A percentile compares a stretch with the other conserved stretches of the same genome.
Conservation (phyloP, 345 rosid genomes). For the Populus tremula region DNA sequence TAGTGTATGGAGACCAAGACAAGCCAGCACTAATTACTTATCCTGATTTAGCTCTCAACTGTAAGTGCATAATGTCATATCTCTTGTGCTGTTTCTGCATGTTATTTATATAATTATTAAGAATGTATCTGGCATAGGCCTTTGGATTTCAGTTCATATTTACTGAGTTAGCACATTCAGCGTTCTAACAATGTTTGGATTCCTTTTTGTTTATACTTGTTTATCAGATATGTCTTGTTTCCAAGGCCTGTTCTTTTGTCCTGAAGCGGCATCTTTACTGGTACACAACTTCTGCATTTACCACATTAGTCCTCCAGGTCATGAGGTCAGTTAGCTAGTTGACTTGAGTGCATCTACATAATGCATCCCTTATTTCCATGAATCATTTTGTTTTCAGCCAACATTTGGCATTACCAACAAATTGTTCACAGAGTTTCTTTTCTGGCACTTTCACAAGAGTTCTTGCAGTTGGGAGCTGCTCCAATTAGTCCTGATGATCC, state of each 20-base stretch:
- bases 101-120: not conserved
- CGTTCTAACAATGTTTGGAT: not conserved
- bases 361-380: conserved; percentile 7
- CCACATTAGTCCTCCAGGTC: conserved; percentile 96
- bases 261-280: conserved; percentile 83
- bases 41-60: conserved; percentile 82
- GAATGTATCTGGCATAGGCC: too few relatives aligned
- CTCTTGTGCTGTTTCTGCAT: not conserved
- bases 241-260: conserved; percentile 84
- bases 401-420: not conserved
- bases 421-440: conserved; percentile 44
- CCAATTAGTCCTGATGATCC: conserved; percentile 48
- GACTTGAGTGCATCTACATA: conserved; percentile 4
- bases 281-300: conserved; percentile 94
- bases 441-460: conserved; percentile 53
- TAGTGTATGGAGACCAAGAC: conserved; percentile 76
- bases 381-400: not conserved
- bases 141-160: too few relatives aligned
- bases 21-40: conserved; percentile 85
- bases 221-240: conserved; percentile 78
- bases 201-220: not conserved
- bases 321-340: conserved; percentile 68
- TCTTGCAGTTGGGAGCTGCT: conserved; percentile 95
- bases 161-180: not conserved
- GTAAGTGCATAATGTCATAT: conserved; percentile 43